These are phyloP conservation scores for Apodospora peruviana DNA, from an alignment of 495 filamentous ascomycete genomes.

Conservation along the genomic window DNA sequence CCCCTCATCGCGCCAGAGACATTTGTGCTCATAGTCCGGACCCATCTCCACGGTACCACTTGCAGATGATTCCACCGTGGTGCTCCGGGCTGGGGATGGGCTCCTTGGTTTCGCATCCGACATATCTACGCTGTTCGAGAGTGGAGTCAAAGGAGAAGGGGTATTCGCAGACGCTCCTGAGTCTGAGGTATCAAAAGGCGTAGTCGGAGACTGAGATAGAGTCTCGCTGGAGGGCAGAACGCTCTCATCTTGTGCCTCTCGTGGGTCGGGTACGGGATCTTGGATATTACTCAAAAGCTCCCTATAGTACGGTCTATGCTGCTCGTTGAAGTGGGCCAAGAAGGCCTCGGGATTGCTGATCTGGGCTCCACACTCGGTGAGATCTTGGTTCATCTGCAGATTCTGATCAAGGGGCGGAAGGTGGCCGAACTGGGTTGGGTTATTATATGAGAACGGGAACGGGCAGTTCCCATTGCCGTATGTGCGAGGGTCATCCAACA, in stretches of 20 bases:
- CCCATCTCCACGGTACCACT: conserved; percentile 2
- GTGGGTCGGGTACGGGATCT: not conserved
- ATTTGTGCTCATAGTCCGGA: conserved; percentile 19
- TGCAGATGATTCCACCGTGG: conserved; percentile 13
- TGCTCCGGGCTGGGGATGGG: conserved; percentile 10
- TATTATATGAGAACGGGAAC: conserved; percentile 15
- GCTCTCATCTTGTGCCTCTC: not conserved
- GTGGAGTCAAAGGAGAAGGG: conserved; percentile 22
- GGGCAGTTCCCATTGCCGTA: conserved; percentile 20
- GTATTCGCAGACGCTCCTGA: conserved; percentile 20
- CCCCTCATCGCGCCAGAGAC: conserved; percentile 26
- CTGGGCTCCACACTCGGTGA: conserved; percentile 26
- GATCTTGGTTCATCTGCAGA: conserved; percentile 10
- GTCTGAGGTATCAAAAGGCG: conserved; percentile 23
- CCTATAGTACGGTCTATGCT: conserved; percentile 15
- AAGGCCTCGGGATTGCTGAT: conserved; percentile 21
- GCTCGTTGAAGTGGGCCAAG: conserved; percentile 26
- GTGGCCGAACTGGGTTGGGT: conserved; percentile 12
- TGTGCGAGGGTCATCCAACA: conserved; percentile 22
- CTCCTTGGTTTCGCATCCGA: conserved; percentile 10
- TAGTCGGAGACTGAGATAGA: conserved; percentile 17
- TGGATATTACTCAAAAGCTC: conserved; percentile 6
- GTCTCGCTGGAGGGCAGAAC: conserved; percentile 13
- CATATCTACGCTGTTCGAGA: conserved; percentile 18
- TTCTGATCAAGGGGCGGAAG: conserved; percentile 9